These are phyloP conservation scores for Zygosaccharomyces sapae DNA, from an alignment of 1,139 yeast genomes.

Conservation along the genomic window DNA sequence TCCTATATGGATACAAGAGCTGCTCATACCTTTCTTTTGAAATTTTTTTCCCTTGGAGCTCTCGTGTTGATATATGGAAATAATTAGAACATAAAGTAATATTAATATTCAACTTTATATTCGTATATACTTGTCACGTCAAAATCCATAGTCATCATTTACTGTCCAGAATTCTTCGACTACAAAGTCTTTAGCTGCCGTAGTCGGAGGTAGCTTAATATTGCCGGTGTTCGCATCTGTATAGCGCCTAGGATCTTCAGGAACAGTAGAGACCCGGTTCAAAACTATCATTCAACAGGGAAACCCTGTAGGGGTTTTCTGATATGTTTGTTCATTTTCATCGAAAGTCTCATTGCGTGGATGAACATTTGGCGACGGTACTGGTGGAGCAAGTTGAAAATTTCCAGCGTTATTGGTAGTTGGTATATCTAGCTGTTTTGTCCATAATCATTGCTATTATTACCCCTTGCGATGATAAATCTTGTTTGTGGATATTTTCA, in stretches of 20 bases:
- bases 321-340: not conserved
- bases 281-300: not conserved
- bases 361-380: not conserved
- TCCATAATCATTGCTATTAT: no score
- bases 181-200: constrained; percentile 17
- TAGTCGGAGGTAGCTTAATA: constrained; percentile 6
- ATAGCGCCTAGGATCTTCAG: not conserved
- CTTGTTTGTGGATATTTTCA: constrained; percentile 5
- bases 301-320: not conserved
- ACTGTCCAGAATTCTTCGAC: constrained; percentile 45
- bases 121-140: constrained; percentile 27
- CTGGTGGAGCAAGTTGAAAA: no score
- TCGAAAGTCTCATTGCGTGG: not conserved
- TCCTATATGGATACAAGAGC: not conserved
- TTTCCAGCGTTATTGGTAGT: no score
- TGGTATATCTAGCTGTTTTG: no score
- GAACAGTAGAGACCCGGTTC: not conserved
- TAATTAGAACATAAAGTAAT: not conserved
- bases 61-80: not conserved
- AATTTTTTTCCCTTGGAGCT: not conserved
- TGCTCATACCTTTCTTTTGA: not conserved
- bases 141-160: constrained; percentile 43
- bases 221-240: not conserved
- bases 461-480: not conserved
- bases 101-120: not conserved